Base-by-base conservation (phyloP, 2,329 filamentous ascomycete species). In the Cladosporium sp. region DNA sequence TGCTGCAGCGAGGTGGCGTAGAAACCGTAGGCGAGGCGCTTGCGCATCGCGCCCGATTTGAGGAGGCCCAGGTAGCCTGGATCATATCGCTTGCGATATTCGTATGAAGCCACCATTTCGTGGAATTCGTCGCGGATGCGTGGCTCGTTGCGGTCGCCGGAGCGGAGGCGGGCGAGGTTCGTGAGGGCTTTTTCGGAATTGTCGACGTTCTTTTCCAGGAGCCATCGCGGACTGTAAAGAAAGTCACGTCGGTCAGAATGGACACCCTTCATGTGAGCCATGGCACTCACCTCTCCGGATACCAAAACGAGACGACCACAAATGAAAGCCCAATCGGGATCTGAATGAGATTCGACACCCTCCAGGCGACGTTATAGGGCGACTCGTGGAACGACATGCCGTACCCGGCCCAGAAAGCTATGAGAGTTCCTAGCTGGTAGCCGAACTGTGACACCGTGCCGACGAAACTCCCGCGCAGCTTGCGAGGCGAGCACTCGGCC, bases 391-490 rank as follows among this genome's bases (percentile, higher is more conserved):
- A 71, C 6, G 67, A 70, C 69, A 73, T 73, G 15, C 70, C 70
- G 48, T 73, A 73, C 6, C 71, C 72, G 15, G 68, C 54, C 69
- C 71, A 74, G 55, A 73, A 74, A 4, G 71, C 70, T 15, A 73
- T 72, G 5, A 73, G 61, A 0, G 70, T 72, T 8, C 71, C 72
- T 0, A 74, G 61, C 51, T 73, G 70, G 50, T 72, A 73, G 17
- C 70, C 70, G 42, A 73, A 71, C 57, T 73, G 71, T 2, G 66
- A 61, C 12, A 71, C 65, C 1, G 66, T 69, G 6, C 67, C 68
- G 9, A 73, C 69, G 50, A 73, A 73, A 29, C 63, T 67, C 2
- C 71, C 70, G 24, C 70, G 64, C 1, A 73, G 63, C 20, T 59
- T 60, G n/a, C 62, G 61, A n/a, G 70, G 70, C 0, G 70, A 61